Conservation (phyloP, 2,329 filamentous ascomycete genomes). For the Ilyonectria destructans region DNA sequence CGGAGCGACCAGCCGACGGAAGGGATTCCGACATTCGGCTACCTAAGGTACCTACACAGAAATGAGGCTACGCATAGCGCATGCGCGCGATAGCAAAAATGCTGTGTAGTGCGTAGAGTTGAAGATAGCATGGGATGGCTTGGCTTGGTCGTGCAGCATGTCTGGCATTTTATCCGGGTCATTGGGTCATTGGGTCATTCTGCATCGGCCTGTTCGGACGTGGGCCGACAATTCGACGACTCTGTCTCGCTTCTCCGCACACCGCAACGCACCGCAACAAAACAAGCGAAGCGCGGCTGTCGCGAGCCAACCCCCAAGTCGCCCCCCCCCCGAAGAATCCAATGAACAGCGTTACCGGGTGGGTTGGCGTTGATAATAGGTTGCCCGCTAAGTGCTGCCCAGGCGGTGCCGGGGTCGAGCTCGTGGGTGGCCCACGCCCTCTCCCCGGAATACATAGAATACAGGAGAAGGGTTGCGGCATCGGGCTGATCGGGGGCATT, state of each 20-base stretch:
- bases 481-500: slow-evolving; percentile 23
- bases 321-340: background rate
- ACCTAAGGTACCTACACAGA: background rate
- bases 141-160: background rate
- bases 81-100: background rate
- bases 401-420: slow-evolving; percentile 18
- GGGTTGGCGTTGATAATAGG: slow-evolving; percentile 32
- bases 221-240: slow-evolving; percentile 37
- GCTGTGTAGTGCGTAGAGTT: background rate
- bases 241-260: slow-evolving; percentile 35
- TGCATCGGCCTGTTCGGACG: slow-evolving; percentile 11
- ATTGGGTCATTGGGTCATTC: background rate
- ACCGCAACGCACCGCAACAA: slow-evolving; percentile 38
- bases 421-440: slow-evolving; percentile 26
- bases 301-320: slow-evolving; percentile 4
- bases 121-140: slow-evolving; percentile 6
- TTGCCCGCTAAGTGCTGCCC: slow-evolving; percentile 16
- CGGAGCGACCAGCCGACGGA: slow-evolving; percentile 11
- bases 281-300: slow-evolving; percentile 39
- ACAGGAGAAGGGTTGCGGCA: background rate
- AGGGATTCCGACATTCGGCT: slow-evolving; percentile 21
- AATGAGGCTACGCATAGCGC: background rate
- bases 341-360: slow-evolving; percentile 19
- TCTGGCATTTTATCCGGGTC: slow-evolving; percentile 17
- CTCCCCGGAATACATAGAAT: slow-evolving; percentile 20